A percentile compares a stretch with the other conserved stretches of the same genome.
Evolutionary conservation across 2,329 filamentous ascomycete genomes (phyloP).

Genomic region (Fusarium pseudoanthophilum): DNA sequence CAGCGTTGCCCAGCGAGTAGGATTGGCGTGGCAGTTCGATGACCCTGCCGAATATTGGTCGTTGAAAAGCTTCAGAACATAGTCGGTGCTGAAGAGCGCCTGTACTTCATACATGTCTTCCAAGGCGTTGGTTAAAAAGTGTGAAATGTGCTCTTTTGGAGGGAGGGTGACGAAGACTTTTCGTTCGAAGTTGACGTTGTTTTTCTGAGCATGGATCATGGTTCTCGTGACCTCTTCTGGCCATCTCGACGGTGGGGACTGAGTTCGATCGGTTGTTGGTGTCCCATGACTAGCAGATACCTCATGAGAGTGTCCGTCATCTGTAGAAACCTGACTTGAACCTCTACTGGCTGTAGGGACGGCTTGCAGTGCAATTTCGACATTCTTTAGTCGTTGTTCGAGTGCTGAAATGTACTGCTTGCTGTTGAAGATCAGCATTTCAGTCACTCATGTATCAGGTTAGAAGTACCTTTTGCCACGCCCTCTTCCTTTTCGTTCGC

Average conservation of each 20-base stretch:
- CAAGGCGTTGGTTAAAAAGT: background rate
- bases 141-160: background rate
- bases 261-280: background rate
- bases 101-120: background rate
- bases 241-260: background rate
- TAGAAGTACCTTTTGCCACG: background rate
- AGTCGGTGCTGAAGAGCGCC: background rate
- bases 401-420: background rate
- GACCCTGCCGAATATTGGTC: background rate
- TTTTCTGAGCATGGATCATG: background rate
- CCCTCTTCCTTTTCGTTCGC: background rate
- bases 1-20: background rate
- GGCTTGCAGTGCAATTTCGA: background rate
- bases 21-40: background rate
- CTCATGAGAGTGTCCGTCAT: fast-evolving
- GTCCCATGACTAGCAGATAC: fast-evolving
- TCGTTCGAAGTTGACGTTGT: background rate
- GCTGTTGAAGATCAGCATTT: background rate
- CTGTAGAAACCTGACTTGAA: fast-evolving
- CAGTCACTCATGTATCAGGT: fast-evolving
- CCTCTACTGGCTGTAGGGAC: fast-evolving
- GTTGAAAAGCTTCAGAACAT: background rate
- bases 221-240: background rate
- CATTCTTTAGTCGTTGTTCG: background rate
- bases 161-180: background rate